These are phyloP conservation scores for Bruguiera parviflora DNA, from an alignment of 345 rosid genomes.

Conservation along the genomic window DNA sequence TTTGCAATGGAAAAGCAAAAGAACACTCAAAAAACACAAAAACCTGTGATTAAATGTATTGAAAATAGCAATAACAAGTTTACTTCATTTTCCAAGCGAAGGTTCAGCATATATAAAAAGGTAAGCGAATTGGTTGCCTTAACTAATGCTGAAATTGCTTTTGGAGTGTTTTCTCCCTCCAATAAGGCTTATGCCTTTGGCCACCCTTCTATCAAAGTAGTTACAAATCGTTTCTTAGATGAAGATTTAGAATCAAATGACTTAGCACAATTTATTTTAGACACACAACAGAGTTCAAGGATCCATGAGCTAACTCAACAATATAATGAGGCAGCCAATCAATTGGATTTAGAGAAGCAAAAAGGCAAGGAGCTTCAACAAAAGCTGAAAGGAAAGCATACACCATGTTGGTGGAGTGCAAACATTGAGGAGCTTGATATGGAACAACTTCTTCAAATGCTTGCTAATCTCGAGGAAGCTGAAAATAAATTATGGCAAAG, in stretches of 20 bases:
- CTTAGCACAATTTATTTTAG: background rate
- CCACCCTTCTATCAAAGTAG: conserved; percentile 31
- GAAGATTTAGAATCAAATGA: background rate
- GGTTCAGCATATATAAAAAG: conserved; percentile 34
- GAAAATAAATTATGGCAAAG: background rate
- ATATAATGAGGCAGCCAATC: background rate
- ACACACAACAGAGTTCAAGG: background rate
- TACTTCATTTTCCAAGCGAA: conserved; percentile 38
- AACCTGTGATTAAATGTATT: conserved; percentile 15
- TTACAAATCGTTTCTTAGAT: background rate
- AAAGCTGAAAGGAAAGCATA: background rate
- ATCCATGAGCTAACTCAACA: background rate
- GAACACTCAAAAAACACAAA: conserved; percentile 19
- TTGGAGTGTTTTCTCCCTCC: conserved; percentile 32
- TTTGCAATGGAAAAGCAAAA: conserved; percentile 1
- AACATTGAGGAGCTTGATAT: background rate
- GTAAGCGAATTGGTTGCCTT: conserved; percentile 28
- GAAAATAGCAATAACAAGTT: conserved; percentile 19
- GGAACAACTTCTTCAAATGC: background rate
- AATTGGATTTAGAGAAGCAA: background rate
- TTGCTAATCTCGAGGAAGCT: background rate
- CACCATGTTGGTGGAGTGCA: background rate
- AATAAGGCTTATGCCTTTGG: conserved; percentile 38
- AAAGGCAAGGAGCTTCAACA: background rate
- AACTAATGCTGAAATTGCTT: conserved; percentile 20